phyloP scores from a whole-genome alignment of 805 yeast genomes.

The Saccharomycopsis sp. region DNA sequence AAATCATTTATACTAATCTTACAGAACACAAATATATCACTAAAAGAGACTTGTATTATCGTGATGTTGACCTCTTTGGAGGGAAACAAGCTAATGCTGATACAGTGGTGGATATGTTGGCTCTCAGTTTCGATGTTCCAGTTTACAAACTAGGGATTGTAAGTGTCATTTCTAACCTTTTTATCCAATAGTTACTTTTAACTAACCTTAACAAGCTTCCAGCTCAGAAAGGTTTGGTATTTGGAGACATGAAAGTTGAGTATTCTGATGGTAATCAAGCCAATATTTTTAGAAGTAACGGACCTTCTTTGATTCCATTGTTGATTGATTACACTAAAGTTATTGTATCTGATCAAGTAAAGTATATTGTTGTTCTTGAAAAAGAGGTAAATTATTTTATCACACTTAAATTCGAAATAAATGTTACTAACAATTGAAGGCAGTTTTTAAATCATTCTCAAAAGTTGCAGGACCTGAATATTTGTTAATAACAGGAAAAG shows the following conservation, averaged over 20 bases:
- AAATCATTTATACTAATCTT: constrained; percentile 16
- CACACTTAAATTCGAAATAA: no score
- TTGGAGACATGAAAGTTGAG: constrained; percentile 24
- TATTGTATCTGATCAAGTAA: constrained; percentile 8
- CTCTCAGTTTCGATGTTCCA: constrained; percentile 29
- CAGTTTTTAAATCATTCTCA: constrained; percentile 28
- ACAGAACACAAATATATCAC: constrained; percentile 22
- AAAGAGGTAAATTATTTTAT: constrained; percentile 33
- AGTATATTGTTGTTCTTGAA: constrained; percentile 35
- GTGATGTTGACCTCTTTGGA: constrained; percentile 43
- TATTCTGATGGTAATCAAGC: constrained; percentile 9
- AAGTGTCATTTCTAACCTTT: no score
- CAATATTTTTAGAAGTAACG: constrained; percentile 9
- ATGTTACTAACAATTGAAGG: no score
- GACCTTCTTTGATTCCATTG: constrained; percentile 31
- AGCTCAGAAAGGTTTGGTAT: constrained; percentile 23
- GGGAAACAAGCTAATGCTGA: constrained; percentile 38
- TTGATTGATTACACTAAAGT: constrained; percentile 21
- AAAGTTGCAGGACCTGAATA: constrained; percentile 9
- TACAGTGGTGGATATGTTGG: constrained; percentile 29
- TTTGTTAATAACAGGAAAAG: constrained; percentile 52
- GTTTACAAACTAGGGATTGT: constrained; percentile 35
- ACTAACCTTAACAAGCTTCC: no score
- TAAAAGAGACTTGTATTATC: constrained; percentile 51
- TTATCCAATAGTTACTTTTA: no score